Evolutionary conservation across 2,329 filamentous ascomycete genomes (phyloP).

Genomic region (Leptographium lundbergii): DNA sequence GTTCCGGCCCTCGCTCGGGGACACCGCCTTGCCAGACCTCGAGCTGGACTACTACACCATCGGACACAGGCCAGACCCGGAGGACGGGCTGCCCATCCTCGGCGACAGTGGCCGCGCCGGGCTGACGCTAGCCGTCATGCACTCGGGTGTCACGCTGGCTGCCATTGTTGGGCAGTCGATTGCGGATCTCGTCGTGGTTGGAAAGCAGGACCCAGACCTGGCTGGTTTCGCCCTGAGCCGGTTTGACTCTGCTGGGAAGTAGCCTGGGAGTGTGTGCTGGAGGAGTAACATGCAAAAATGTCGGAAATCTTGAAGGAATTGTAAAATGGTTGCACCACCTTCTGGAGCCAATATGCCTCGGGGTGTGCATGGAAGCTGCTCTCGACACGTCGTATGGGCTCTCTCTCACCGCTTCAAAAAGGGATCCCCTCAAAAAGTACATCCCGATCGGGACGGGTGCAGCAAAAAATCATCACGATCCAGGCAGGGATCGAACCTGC

Average conservation of each 20-base stretch:
- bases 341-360: no score
- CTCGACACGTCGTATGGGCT: no score
- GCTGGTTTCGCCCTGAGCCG: constrained; percentile 1
- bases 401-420: no score
- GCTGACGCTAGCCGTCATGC: constrained; percentile 19
- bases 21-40: constrained; percentile 6
- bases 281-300: no score
- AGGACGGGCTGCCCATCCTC: constrained; percentile 18
- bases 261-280: no score
- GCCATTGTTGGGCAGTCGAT: constrained; percentile 14
- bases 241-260: not conserved
- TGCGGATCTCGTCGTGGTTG: constrained; percentile 1
- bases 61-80: constrained; percentile 15
- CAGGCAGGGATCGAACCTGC: constrained; percentile 24
- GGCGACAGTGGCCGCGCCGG: constrained; percentile 16
- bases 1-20: constrained; percentile 8
- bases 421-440: no score
- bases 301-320: no score
- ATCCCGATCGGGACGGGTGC: no score
- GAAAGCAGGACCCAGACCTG: constrained; percentile 3
- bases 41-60: constrained; percentile 19
- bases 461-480: constrained; percentile 5
- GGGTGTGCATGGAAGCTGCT: no score
- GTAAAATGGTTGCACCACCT: no score
- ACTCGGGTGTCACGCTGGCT: constrained; percentile 18